Percentiles rank a stretch among this genome's conserved stretches.
Evolutionary conservation across 2,329 filamentous ascomycete genomes (phyloP).

Genomic region (Scedosporium boydii): DNA sequence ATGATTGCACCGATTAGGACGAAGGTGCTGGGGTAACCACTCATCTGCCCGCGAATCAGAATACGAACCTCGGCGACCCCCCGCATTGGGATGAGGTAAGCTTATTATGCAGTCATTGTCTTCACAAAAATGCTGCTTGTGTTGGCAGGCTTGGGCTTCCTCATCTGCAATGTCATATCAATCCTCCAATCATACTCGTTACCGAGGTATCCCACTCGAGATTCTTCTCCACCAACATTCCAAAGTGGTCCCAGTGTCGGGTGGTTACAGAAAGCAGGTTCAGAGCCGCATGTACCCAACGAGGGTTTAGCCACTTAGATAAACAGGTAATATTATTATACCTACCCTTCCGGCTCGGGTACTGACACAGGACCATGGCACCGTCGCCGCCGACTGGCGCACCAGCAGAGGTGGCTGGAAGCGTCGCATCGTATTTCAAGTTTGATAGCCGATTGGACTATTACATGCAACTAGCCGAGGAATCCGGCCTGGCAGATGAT

Average conservation of each 20-base stretch:
- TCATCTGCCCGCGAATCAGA: background rate
- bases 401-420: background rate
- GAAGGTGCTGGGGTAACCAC: too few relatives aligned
- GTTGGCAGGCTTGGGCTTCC: too few relatives aligned
- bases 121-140: too few relatives aligned
- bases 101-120: background rate
- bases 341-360: too few relatives aligned
- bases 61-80: background rate
- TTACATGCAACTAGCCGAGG: constrained; percentile 6
- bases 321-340: too few relatives aligned
- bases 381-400: background rate
- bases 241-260: background rate
- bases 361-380: background rate
- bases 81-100: background rate
- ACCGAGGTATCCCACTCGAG: background rate
- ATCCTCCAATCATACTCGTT: background rate
- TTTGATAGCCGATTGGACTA: constrained; percentile 3
- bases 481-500: background rate
- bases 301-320: too few relatives aligned
- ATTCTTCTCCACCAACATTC: background rate
- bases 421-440: background rate
- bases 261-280: too few relatives aligned
- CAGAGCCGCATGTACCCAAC: too few relatives aligned
- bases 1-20: too few relatives aligned
- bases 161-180: too few relatives aligned